phyloP scores from a whole-genome alignment of 169 alveolate species.

The Plasmodium falciparum region DNA sequence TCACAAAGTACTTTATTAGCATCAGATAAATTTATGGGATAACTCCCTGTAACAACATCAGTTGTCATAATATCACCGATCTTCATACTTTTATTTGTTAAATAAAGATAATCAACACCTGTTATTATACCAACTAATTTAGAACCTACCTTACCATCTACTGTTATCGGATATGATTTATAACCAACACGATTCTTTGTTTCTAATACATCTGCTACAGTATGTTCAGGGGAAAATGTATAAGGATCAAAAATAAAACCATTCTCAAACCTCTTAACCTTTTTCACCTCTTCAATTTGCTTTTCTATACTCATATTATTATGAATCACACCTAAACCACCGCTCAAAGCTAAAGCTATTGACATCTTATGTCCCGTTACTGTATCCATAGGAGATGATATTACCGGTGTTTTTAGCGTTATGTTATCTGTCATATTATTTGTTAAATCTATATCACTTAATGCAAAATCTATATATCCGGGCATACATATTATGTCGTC shows the following conservation, averaged over 20 bases:
- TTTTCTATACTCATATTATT: conserved; percentile 90
- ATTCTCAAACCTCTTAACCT: conserved; percentile 92
- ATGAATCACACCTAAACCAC: conserved; percentile 95
- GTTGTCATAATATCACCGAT: conserved; percentile 89
- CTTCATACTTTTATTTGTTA: conserved; percentile 85
- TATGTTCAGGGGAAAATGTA: conserved; percentile 89
- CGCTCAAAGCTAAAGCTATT: conserved; percentile 92
- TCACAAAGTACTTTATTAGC: conserved; percentile 88
- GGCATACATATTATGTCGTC: conserved; percentile 94
- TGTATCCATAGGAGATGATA: conserved; percentile 96
- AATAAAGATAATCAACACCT: conserved; percentile 90
- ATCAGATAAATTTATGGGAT: conserved; percentile 88
- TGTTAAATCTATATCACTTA: conserved; percentile 84
- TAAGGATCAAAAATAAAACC: conserved; percentile 93
- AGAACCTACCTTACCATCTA: conserved; percentile 89
- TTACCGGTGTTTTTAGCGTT: conserved; percentile 89
- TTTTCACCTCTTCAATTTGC: conserved; percentile 89
- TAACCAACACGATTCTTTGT: conserved; percentile 82
- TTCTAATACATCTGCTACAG: conserved; percentile 87
- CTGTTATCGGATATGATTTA: conserved; percentile 91
- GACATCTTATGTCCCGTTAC: conserved; percentile 96
- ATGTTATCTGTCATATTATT: conserved; percentile 87
- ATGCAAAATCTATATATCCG: conserved; percentile 90
- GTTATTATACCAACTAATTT: conserved; percentile 91
- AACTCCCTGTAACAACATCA: conserved; percentile 87